Base-by-base conservation (phyloP, 2,329 filamentous ascomycete genomes). In the Pseudocercospora fuligena region DNA sequence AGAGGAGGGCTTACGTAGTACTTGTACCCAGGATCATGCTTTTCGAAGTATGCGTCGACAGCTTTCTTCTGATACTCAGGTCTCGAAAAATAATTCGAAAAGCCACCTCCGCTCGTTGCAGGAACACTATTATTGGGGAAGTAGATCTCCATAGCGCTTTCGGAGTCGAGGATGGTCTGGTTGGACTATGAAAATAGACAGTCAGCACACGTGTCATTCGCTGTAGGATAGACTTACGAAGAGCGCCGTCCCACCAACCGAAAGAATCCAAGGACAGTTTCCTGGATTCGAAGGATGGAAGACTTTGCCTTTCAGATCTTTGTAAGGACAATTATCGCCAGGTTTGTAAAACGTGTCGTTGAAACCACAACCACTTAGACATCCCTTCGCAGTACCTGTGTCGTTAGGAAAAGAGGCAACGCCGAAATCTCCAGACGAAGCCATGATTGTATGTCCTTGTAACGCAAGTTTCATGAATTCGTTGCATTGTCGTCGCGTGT, bases 401-500 rank as follows among this genome's bases (percentile, higher is more conserved):
- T 66, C 60, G 19, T 40, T 58, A 11, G 36, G 59, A 57, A 8
- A 57, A 19, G 23, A 81, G 78, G 43, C 81, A 12, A 69, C 64
- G 16, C 67, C 67, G 29, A 47, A 53, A 57, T 67, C 65, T 36
- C 64, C 65, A 1, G 54, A 60, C 5, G 60, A 29, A 70, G 82
- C 84, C 43, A 87, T 63, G 23, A 67, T n/a, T 79, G 29, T 74
- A 78, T 69, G 82, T 79, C 25, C 82, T 57, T 82, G 81, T 54
- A 81, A 77, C 12, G 81, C 82, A 12, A 84, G 79, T 67, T 85
- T 83, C 63, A 81, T 78, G 71, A 76, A 81, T 33, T 80, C 67
- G 46, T 78, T 77, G 68, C 78, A 80, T 68, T 80, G 78, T 0
- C 78, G 74, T 67, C 82, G 78, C 64, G 84, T 82, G 75, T 88